Conservation (phyloP, 1,139 yeast species). For the Pneumocystis murina region DNA sequence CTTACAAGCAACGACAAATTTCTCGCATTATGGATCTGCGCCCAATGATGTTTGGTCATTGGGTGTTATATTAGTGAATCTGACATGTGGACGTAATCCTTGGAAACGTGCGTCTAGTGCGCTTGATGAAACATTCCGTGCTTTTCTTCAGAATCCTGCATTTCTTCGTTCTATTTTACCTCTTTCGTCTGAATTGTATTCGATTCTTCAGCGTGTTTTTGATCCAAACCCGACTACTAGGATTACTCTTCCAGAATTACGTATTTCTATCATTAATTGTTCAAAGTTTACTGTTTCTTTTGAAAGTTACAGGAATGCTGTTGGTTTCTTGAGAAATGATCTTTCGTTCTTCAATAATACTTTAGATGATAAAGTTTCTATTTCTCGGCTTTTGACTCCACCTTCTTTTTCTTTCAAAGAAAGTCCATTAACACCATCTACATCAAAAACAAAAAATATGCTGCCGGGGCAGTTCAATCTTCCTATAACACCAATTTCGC, state of each 20-base stretch:
- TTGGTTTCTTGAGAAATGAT: not conserved
- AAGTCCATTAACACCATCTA: not conserved
- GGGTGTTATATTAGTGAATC: conserved; percentile 64
- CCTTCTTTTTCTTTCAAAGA: not conserved
- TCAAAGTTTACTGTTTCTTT: conserved; percentile 13
- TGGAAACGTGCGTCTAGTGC: conserved; percentile 67
- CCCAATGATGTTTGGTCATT: conserved; percentile 84
- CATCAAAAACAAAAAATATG: not conserved
- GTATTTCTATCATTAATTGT: conserved; percentile 17
- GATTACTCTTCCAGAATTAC: conserved; percentile 36
- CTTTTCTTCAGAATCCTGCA: conserved; percentile 35
- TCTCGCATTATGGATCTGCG: conserved; percentile 31
- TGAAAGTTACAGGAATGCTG: not conserved
- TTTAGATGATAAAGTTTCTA: not conserved
- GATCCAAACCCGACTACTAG: conserved; percentile 51
- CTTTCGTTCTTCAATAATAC: not conserved
- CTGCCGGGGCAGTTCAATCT: not conserved
- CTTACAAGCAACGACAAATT: conserved; percentile 12
- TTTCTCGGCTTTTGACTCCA: not conserved
- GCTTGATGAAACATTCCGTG: conserved; percentile 43
- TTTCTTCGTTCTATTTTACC: conserved; percentile 52
- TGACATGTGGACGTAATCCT: conserved; percentile 75
- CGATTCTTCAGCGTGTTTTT: conserved; percentile 41
- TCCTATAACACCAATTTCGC: not conserved
- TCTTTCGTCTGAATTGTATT: conserved; percentile 45